Percentiles rank a stretch among this genome's conserved stretches.
These are phyloP conservation scores for Citrus mangshanensis DNA, from an alignment of 345 rosid species.

Conservation along the genomic window DNA sequence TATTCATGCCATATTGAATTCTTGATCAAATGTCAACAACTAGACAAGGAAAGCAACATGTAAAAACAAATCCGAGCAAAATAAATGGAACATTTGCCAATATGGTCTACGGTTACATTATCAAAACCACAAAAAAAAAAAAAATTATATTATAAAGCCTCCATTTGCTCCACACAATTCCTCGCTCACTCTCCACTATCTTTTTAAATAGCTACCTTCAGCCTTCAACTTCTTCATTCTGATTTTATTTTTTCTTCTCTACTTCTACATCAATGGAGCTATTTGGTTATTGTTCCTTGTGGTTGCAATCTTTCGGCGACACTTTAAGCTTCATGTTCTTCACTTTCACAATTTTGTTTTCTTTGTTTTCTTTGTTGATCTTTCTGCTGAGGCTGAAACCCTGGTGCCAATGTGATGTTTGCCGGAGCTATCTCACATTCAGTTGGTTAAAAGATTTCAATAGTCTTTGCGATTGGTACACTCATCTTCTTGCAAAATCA, in stretches of 20 bases:
- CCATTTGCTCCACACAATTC: background rate
- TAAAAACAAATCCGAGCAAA: no score
- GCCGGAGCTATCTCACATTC: slow-evolving; percentile 27
- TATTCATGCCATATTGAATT: slow-evolving; percentile 8
- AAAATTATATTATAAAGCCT: background rate
- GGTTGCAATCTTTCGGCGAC: slow-evolving; percentile 14
- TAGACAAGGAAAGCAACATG: background rate
- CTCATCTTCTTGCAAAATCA: slow-evolving; percentile 40
- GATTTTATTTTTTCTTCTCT: background rate
- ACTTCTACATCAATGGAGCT: slow-evolving; percentile 19
- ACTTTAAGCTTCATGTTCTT: slow-evolving; percentile 30
- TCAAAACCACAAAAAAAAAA: background rate
- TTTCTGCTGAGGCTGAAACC: slow-evolving; percentile 26
- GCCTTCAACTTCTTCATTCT: background rate
- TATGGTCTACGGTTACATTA: background rate
- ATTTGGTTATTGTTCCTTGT: slow-evolving; percentile 1
- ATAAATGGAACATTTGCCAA: background rate
- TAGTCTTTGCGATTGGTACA: slow-evolving; percentile 48
- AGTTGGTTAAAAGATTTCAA: slow-evolving; percentile 37
- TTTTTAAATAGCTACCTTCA: background rate
- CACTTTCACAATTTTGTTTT: slow-evolving; percentile 28
- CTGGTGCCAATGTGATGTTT: slow-evolving; percentile 39
- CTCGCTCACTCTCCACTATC: background rate
- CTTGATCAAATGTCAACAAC: background rate
- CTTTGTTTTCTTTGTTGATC: slow-evolving; percentile 29